Evolutionary conservation across 495 filamentous ascomycete genomes (phyloP).

Genomic region (Penicillium cinerascens): DNA sequence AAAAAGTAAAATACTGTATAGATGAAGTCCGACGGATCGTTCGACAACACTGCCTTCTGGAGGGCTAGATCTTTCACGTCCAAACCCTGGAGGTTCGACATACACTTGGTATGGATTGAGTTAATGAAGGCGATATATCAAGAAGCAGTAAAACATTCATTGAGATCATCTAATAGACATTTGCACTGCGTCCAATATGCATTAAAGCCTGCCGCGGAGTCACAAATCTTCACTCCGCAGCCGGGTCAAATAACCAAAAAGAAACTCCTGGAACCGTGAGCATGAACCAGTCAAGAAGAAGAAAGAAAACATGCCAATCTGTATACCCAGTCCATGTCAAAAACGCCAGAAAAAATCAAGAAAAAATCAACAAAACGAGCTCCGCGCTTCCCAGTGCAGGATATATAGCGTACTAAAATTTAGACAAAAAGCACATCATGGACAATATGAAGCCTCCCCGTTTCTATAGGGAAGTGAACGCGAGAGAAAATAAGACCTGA

Average conservation of each 20-base stretch:
- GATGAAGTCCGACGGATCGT: no score
- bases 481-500: no score
- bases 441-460: conserved; percentile 13
- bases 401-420: conserved; percentile 22
- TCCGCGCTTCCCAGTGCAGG: conserved; percentile 20
- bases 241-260: not conserved
- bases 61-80: no score
- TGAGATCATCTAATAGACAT: conserved; percentile 16
- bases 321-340: conserved; percentile 27
- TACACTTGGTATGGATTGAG: no score
- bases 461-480: not conserved
- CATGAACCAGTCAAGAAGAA: conserved; percentile 1
- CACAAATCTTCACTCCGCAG: conserved; percentile 4
- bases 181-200: conserved; percentile 16
- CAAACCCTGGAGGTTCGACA: no score
- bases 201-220: not conserved
- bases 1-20: no score
- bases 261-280: conserved; percentile 17
- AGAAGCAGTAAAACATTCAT: not conserved
- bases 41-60: no score
- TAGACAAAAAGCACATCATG: conserved; percentile 11
- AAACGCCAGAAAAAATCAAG: conserved; percentile 14
- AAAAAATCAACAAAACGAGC: conserved; percentile 12
- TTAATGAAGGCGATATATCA: not conserved
- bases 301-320: conserved; percentile 28